Base-by-base conservation (phyloP, 306 rosid species). In the Prunus mongolica region DNA sequence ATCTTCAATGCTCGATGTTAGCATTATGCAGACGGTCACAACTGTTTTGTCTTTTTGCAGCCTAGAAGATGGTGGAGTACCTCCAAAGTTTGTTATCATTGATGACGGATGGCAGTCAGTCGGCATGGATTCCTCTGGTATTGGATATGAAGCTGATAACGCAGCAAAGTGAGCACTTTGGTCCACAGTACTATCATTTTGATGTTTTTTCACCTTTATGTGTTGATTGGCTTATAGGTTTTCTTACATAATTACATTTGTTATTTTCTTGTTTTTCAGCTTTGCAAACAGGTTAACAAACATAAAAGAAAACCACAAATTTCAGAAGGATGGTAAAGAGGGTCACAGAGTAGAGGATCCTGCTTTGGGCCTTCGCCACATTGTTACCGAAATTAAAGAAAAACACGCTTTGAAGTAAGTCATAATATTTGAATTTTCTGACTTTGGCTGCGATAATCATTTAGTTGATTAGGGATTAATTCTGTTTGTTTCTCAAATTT, bases 61-160 rank as follows among this genome's bases (percentile, higher is more conserved):
- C 86, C 77, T 93, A 2, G 88, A 85, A 83, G 74, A 82, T 20
- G 96, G 98, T 77, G 96, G 98, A 75, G 78, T 88, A 79, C 91
- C 95, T 69, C 88, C 93, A 5, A 91, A 89, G 72, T 93, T 93
- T 80, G 90, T 93, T 27, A 93, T 93, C 75, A 91, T 93, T 30
- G 98, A 91, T 27, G 98, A 93, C 51, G 95, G 97, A 54, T 93
- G 98, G 98, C 98, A 93, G 79, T 86, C 93, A 11, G 96, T 93
- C 47, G 71, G 69, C 44, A 80, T 87, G 91, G 98, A 93, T 20
- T 68, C 80, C 3, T 79, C 84, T 47, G 84, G 83, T 49, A 8
- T 74, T 67, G 87, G 81, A 75, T 87, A 80, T 79, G 64, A 82
- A 80, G 78, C 87, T 51, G 90, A 90, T 82, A 61, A 72, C 73